Percentiles rank a stretch among this genome's conserved stretches.
These are phyloP conservation scores for Ophiostoma populinum DNA, from an alignment of 2,329 filamentous ascomycete species.

Conservation along the genomic window DNA sequence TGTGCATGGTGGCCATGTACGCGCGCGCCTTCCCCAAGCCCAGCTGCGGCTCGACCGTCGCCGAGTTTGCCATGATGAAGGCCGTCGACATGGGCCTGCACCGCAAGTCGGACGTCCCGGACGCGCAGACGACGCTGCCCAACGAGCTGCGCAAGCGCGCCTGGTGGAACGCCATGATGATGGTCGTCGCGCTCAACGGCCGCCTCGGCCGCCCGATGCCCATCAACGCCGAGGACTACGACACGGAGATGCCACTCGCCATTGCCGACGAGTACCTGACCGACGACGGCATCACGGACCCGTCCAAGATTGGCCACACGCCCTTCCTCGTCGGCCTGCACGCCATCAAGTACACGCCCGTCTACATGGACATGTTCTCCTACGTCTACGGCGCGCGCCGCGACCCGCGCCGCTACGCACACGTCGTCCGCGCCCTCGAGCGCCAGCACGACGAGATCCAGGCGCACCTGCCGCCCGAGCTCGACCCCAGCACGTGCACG, in stretches of 20 bases:
- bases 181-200: constrained; percentile 53
- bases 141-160: constrained; percentile 62
- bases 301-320: constrained; percentile 24
- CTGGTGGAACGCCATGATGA: constrained; percentile 55
- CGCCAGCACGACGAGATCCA: constrained; percentile 45
- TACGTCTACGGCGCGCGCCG: constrained; percentile 57
- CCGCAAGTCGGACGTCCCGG: constrained; percentile 39
- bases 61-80: constrained; percentile 44
- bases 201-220: constrained; percentile 65
- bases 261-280: constrained; percentile 54
- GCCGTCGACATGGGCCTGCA: constrained; percentile 64
- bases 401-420: constrained; percentile 44
- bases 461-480: constrained; percentile 42
- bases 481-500: constrained; percentile 29
- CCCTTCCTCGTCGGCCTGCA: constrained; percentile 49
- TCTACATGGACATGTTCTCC: constrained; percentile 58
- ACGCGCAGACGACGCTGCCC: constrained; percentile 36
- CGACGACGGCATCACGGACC: constrained; percentile 41
- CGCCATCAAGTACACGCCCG: constrained; percentile 44
- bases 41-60: constrained; percentile 53
- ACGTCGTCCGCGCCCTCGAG: constrained; percentile 48
- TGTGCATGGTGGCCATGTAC: constrained; percentile 55
- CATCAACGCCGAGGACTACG: constrained; percentile 56
- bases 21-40: constrained; percentile 66
- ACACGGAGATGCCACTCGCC: constrained; percentile 57